Evolutionary conservation across 495 filamentous ascomycete genomes (phyloP), one percentile per base, ranked within the genome.

Genomic region (Hypoxylon fuscum): DNA sequence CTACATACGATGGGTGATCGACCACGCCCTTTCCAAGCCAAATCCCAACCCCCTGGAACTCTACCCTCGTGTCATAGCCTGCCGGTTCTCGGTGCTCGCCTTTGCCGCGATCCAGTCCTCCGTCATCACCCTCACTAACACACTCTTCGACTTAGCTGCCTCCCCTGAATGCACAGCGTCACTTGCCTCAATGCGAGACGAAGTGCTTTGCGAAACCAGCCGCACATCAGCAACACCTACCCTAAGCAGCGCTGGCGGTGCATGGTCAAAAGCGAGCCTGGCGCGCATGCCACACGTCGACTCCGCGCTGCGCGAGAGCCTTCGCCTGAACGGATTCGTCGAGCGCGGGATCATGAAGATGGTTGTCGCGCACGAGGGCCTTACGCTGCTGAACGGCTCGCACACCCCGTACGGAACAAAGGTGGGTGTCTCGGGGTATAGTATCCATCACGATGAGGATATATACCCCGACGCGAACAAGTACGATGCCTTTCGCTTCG

Each of bases 61-160:
- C 3, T 57, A 69, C 6, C 51, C 71, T 8, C 25, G 55, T 3
- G 64, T 68, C 21, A 69, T 76, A 55, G 45, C 73, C 4, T 52
- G 65, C 6, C 75, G 79, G 0, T 64, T 83, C 8, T 71, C 75
- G 25, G 62, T 68, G 5, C 52, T 77, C 10, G 74, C 78, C 48
- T 80, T 82, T 45, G 78, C 72, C 1, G 71, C 75, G 1, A 78
- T 81, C 55, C 78, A 83, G 45, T 80, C 80, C 3, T 76, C 76
- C 10, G 73, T 70, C 44, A 76, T 82, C 32, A 76, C 72, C 15
- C 72, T 77, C 6, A 79, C 77, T 4, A 80, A 76, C 61, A 58
- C 72, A 45, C 22, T 78, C 37, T 59, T 76, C 35, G 75, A 77
- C 62, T 31, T 74, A 9, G 61, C 71, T 1, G 46, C 71, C 6